Percentiles rank a stretch among this genome's conserved stretches.
phyloP scores from a whole-genome alignment of 768 basidiomycete species.

The Boletus coccyginus region DNA sequence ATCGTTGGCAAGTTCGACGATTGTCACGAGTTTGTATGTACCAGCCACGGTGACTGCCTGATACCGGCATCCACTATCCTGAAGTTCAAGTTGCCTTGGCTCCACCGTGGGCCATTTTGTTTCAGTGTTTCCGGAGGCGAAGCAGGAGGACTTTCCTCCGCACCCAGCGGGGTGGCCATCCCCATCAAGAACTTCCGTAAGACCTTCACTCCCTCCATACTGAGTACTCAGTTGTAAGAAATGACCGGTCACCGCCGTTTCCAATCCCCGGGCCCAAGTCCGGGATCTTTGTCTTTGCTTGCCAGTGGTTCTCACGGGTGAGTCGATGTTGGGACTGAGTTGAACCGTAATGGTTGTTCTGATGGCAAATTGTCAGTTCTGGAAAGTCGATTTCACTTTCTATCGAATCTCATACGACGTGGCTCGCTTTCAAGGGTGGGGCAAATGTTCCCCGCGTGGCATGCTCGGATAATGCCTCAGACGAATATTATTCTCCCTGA shows the following conservation, averaged over 20 bases:
- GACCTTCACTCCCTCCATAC: slow-evolving; percentile 47
- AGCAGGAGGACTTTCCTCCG: slow-evolving; percentile 15
- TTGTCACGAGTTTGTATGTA: no score
- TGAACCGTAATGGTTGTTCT: neutral
- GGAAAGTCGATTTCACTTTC: slow-evolving; percentile 76
- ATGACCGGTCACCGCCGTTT: slow-evolving; percentile 55
- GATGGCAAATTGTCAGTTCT: slow-evolving; percentile 43
- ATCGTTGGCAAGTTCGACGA: no score
- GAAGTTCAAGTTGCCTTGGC: no score
- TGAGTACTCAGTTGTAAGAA: slow-evolving; percentile 42
- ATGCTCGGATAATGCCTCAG: slow-evolving; percentile 76
- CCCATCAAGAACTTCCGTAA: slow-evolving; percentile 61
- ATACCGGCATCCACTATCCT: no score
- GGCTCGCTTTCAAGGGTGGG: slow-evolving; percentile 54
- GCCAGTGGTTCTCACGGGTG: slow-evolving; percentile 60
- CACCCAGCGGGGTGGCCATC: slow-evolving; percentile 49
- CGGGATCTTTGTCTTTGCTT: slow-evolving; percentile 71
- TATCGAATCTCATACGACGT: slow-evolving; percentile 55
- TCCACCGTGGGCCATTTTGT: no score
- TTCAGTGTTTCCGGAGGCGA: slow-evolving; percentile 13
- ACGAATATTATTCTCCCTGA: slow-evolving; percentile 82
- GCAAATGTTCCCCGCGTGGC: slow-evolving; percentile 55
- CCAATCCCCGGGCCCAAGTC: slow-evolving; percentile 52
- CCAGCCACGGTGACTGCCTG: no score
- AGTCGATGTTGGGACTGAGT: slow-evolving; percentile 1